Evolutionary conservation across 768 basidiomycete genomes (phyloP).

Genomic region (Lactarius psammicola): DNA sequence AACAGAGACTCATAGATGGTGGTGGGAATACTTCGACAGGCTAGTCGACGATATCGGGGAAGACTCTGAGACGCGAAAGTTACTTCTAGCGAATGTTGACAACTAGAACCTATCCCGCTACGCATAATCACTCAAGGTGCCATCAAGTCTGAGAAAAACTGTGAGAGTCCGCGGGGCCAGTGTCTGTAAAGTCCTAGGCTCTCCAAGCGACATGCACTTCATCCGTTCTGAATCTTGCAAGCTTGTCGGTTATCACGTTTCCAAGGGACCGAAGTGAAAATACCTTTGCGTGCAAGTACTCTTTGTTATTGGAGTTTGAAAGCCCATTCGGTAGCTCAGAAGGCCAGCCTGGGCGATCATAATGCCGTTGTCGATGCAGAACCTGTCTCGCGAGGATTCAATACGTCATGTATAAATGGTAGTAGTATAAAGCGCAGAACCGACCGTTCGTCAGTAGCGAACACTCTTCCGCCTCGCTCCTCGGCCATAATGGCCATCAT

Average conservation of each 20-base stretch:
- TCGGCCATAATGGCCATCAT: conserved; percentile 99
- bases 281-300: conserved; percentile 93
- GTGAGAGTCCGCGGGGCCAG: conserved; percentile 1
- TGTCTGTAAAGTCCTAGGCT: conserved; percentile 36
- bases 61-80: conserved; percentile 49
- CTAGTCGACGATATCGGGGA: conserved; percentile 44
- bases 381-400: conserved; percentile 41
- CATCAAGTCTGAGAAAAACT: not conserved
- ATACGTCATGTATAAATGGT: not conserved
- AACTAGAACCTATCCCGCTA: conserved; percentile 5
- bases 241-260: not conserved
- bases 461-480: conserved; percentile 85
- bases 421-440: conserved; percentile 26
- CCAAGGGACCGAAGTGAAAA: conserved; percentile 22
- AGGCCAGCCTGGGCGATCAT: conserved; percentile 99
- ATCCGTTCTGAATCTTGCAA: conserved; percentile 84
- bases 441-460: conserved; percentile 94
- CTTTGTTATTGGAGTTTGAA: conserved; percentile 68
- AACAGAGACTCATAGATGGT: conserved; percentile 63
- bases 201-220: conserved; percentile 93
- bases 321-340: conserved; percentile 88
- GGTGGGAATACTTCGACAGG: conserved; percentile 66
- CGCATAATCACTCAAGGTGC: not conserved
- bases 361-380: conserved; percentile 99
- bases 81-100: conserved; percentile 53